Evolutionary conservation across 2,329 filamentous ascomycete species (phyloP).

Genomic region (Hyphodiscus sp.): DNA sequence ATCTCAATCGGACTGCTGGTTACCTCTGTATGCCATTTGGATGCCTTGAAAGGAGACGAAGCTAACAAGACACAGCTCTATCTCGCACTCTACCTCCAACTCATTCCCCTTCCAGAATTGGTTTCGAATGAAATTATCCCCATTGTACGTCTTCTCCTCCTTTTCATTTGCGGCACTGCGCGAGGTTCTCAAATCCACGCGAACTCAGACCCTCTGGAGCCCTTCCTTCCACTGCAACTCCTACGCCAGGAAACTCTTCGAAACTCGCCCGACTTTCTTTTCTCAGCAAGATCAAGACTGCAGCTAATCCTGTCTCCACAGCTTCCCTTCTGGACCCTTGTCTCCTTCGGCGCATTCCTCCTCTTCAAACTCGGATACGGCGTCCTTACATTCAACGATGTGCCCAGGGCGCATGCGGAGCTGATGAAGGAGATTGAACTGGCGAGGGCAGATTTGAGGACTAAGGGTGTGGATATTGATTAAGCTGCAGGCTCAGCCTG

Average conservation of each 20-base stretch:
- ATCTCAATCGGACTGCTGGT: slow-evolving; percentile 82
- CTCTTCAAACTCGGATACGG: slow-evolving; percentile 88
- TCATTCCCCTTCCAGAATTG: slow-evolving; percentile 71
- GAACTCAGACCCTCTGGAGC: neutral
- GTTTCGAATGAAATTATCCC: slow-evolving; percentile 84
- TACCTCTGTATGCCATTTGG: slow-evolving; percentile 60
- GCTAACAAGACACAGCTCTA: slow-evolving; percentile 59
- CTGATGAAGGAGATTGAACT: slow-evolving; percentile 77
- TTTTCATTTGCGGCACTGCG: slow-evolving; percentile 1
- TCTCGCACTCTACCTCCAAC: slow-evolving; percentile 74
- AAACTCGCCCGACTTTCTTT: slow-evolving; percentile 3
- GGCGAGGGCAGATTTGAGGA: slow-evolving; percentile 67
- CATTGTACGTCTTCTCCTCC: slow-evolving; percentile 55
- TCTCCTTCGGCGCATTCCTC: slow-evolving; percentile 86
- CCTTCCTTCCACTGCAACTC: neutral
- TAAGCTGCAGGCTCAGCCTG: slow-evolving; percentile 8
- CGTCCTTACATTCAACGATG: slow-evolving; percentile 94
- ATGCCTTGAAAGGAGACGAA: slow-evolving; percentile 3
- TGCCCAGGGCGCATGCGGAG: slow-evolving; percentile 83
- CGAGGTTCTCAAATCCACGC: neutral
- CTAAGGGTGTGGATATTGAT: slow-evolving; percentile 59
- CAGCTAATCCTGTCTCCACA: slow-evolving; percentile 32
- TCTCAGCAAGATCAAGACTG: neutral
- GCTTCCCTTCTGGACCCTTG: slow-evolving; percentile 89
- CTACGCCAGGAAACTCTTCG: slow-evolving; percentile 4